Base-by-base conservation (phyloP, 2,329 filamentous ascomycete species). In the Claviceps fusiformis region DNA sequence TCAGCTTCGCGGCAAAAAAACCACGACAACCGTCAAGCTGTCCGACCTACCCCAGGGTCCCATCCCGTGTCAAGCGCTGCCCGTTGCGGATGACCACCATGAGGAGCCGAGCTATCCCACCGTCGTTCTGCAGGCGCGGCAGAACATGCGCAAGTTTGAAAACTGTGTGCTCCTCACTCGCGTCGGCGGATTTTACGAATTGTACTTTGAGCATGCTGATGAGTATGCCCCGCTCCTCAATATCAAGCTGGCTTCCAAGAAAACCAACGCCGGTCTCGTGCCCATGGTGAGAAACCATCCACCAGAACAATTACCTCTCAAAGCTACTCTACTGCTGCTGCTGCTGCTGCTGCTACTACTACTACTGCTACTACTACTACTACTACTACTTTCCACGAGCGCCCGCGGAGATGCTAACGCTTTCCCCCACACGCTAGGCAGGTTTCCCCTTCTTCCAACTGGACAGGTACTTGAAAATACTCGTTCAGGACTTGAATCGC, bases 131-230 rank as follows among this genome's bases (percentile, higher is more conserved):
- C 90, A 95, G 67, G 92, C 89, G 33, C 81, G 83, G 55, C 88
- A 84, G 61, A 95, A 95, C 71, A 95, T 97, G 85, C 79, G 83
- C 61, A 90, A 86, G 64, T 96, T 95, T 71, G 81, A 84, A 63
- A 89, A 95, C 63, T 97, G 92, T 70, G 87, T 98, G 44, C 70
- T 98, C 8, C 73, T 98, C 57, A 98, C 93, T 4, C 82, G 92
- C 55, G 90, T 98, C 33, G 93, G 93, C 55, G 86, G 91, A 57
- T 98, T 98, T 71, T 98, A 97, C 70, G 93, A 98, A 79, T 75
- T 98, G 56, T 98, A 98, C 72, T 95, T 97, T 68, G 87, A 95
- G 63, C 91, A 98, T 67, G 93, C 95, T 11, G 87, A 95, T 56
- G 85, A 95, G 65, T 87, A 86, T 67, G 92, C 87, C 1, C 87